Evolutionary conservation across 2,329 filamentous ascomycete species (phyloP).

Genomic region (Neopestalotiopsis sp.): DNA sequence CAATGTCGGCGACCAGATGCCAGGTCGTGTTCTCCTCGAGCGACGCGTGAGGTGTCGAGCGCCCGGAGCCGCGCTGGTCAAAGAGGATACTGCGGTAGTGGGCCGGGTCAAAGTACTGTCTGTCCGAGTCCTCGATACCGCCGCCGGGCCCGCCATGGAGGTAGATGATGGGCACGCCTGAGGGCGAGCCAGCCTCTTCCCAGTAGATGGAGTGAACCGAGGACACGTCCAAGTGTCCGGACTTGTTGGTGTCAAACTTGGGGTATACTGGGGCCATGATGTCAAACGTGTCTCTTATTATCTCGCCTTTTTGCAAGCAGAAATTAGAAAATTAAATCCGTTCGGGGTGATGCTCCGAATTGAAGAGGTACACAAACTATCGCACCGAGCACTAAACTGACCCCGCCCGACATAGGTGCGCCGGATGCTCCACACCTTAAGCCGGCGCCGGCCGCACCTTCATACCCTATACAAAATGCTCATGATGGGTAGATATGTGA

Average conservation of each 20-base stretch:
- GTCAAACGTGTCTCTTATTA: no score
- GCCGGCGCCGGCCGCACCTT: neutral
- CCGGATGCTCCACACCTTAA: constrained; percentile 7
- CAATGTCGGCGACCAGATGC: constrained; percentile 44
- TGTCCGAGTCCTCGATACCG: constrained; percentile 39
- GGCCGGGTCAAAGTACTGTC: constrained; percentile 41
- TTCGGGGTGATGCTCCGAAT: neutral
- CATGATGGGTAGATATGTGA: neutral
- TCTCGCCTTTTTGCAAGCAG: no score
- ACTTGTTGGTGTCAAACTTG: constrained; percentile 27
- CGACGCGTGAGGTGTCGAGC: constrained; percentile 40
- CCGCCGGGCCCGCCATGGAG: constrained; percentile 52
- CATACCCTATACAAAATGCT: neutral
- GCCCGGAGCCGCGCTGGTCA: constrained; percentile 46
- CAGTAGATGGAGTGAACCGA: constrained; percentile 35
- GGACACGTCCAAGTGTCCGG: constrained; percentile 34
- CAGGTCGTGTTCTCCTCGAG: constrained; percentile 45
- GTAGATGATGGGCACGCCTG: constrained; percentile 41
- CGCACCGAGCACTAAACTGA: neutral
- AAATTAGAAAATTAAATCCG: neutral
- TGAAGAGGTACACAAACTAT: neutral
- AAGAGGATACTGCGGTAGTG: constrained; percentile 42
- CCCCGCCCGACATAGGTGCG: constrained; percentile 1
- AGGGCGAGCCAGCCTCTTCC: constrained; percentile 27
- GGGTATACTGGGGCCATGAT: constrained; percentile 33